Evolutionary conservation across 2,329 filamentous ascomycete species (phyloP).

Genomic region (Xylariaceae sp.): DNA sequence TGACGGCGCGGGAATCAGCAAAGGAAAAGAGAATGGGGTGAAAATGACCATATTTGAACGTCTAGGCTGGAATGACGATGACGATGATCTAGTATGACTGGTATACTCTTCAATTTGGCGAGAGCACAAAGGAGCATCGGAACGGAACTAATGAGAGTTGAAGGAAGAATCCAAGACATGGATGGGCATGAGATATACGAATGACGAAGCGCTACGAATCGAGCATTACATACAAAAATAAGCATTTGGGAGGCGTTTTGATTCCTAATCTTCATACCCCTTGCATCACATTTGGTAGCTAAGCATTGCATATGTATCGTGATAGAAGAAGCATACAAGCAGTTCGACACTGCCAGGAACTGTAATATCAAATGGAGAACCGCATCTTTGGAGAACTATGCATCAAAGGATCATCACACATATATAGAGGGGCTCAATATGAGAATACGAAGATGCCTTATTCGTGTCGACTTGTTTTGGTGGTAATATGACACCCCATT

Average conservation of each 20-base stretch:
- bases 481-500: too few relatives aligned
- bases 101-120: slow-evolving; percentile 2
- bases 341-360: too few relatives aligned
- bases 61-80: slow-evolving; percentile 65
- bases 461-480: too few relatives aligned
- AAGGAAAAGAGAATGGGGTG: slow-evolving; percentile 31
- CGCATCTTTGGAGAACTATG: too few relatives aligned
- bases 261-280: background rate
- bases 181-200: slow-evolving; percentile 15
- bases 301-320: background rate
- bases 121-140: background rate
- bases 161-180: background rate
- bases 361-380: too few relatives aligned
- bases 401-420: too few relatives aligned
- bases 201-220: slow-evolving; percentile 30
- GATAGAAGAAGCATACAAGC: too few relatives aligned
- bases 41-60: slow-evolving; percentile 57
- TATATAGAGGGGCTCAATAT: too few relatives aligned
- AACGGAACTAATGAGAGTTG: background rate
- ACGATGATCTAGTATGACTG: slow-evolving; percentile 45
- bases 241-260: slow-evolving; percentile 32
- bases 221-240: slow-evolving; percentile 4
- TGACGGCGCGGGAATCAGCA: slow-evolving; percentile 11
- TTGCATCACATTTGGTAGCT: slow-evolving; percentile 1
- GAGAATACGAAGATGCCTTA: too few relatives aligned